Conservation (phyloP, 2,329 filamentous ascomycete genomes). For the Apiospora pterosperma region DNA sequence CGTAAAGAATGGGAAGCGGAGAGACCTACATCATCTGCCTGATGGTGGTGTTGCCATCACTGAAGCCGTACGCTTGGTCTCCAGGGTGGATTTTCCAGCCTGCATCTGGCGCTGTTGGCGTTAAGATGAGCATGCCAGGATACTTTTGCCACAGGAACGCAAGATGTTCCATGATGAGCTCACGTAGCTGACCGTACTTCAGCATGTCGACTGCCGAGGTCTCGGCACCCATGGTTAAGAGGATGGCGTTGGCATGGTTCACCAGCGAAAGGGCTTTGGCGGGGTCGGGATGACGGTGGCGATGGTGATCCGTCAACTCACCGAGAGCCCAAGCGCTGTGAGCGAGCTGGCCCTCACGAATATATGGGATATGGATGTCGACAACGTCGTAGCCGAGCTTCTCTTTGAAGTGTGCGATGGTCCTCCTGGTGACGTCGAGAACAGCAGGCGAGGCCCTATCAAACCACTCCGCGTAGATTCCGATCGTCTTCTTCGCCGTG, state of each 20-base stretch:
- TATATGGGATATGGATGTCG: constrained; percentile 62
- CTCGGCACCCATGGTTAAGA: constrained; percentile 62
- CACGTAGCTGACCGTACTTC: constrained; percentile 69
- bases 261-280: constrained; percentile 52
- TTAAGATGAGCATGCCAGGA: constrained; percentile 74
- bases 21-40: constrained; percentile 63
- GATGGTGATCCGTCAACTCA: constrained; percentile 57
- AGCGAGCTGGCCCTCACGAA: constrained; percentile 70
- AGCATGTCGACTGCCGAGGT: constrained; percentile 69
- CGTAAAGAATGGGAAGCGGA: not conserved
- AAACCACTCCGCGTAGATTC: constrained; percentile 68
- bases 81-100: constrained; percentile 65
- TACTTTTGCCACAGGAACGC: constrained; percentile 55
- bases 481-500: constrained; percentile 58
- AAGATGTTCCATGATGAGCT: constrained; percentile 54
- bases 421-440: constrained; percentile 54
- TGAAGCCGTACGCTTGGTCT: constrained; percentile 68
- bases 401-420: constrained; percentile 49
- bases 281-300: constrained; percentile 38
- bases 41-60: constrained; percentile 70
- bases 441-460: constrained; percentile 65
- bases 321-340: constrained; percentile 75
- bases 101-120: constrained; percentile 71
- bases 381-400: constrained; percentile 46
- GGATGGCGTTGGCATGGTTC: constrained; percentile 64